Percentiles rank a stretch among this genome's conserved stretches.
Evolutionary conservation across 169 alveolate genomes (phyloP).

Genomic region (Cyclospora cayetanensis): DNA sequence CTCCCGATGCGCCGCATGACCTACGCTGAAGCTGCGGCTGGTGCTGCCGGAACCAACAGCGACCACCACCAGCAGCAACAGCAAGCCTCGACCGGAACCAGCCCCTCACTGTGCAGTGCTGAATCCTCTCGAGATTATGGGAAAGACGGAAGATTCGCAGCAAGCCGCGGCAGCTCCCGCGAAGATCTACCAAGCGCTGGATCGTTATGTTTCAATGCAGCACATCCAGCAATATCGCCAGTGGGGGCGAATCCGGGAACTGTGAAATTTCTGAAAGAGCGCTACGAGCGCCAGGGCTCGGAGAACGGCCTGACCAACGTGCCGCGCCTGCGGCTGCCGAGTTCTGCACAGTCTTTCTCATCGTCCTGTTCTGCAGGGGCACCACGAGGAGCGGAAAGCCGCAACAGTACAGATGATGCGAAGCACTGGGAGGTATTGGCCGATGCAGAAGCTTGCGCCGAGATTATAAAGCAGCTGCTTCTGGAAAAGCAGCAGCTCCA

Average conservation of each 20-base stretch:
- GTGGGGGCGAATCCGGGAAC: slow-evolving; percentile 41
- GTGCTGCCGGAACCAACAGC: not conserved
- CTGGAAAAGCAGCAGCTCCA: slow-evolving; percentile 34
- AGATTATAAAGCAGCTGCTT: slow-evolving; percentile 15
- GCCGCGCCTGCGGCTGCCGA: not conserved
- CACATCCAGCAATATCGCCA: not conserved
- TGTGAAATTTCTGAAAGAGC: slow-evolving; percentile 7
- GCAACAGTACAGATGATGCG: not conserved
- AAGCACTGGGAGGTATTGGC: not conserved
- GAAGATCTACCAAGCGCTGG: not conserved
- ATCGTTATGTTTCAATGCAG: not conserved
- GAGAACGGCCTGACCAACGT: not conserved
- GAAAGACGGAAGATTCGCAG: not conserved
- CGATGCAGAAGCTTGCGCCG: not conserved
- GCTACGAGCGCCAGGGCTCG: not conserved
- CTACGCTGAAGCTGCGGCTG: slow-evolving; percentile 43
- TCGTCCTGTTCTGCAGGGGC: not conserved
- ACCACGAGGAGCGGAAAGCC: not conserved
- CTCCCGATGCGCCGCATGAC: slow-evolving; percentile 48
- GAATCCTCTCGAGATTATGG: not conserved
- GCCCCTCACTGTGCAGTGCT: not conserved
- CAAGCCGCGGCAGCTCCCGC: not conserved
- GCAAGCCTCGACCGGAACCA: slow-evolving; percentile 36
- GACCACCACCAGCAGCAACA: not conserved
- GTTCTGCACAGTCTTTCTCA: not conserved